A percentile compares a stretch with the other conserved stretches of the same genome.
Evolutionary conservation across 441 rosid genomes (phyloP).

Genomic region (California macrophylla): DNA sequence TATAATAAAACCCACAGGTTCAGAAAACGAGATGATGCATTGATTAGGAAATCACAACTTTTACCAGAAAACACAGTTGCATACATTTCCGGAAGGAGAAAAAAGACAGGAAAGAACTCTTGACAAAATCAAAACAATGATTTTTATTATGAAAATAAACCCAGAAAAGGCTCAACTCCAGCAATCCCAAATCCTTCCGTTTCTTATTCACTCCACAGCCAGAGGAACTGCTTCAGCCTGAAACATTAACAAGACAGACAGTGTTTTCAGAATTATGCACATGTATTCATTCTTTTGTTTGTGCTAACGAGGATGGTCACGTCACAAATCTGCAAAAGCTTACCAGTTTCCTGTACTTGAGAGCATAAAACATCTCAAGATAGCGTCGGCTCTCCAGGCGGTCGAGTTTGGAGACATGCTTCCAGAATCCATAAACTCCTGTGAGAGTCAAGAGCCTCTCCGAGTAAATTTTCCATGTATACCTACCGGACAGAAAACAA

Average conservation of each 20-base stretch:
- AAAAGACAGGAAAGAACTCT: not conserved
- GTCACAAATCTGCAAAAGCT: not conserved
- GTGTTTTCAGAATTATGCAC: too few species aligned
- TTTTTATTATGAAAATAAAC: slow-evolving; percentile 24
- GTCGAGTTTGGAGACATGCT: slow-evolving; percentile 88
- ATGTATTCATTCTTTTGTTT: too few species aligned
- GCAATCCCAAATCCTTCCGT: not conserved
- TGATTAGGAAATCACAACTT: slow-evolving; percentile 18
- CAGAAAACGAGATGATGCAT: too few species aligned
- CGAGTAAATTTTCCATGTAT: slow-evolving; percentile 87
- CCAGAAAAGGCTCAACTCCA: not conserved
- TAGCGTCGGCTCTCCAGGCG: slow-evolving; percentile 81
- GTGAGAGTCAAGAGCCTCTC: slow-evolving; percentile 80
- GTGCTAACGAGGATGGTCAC: too few species aligned
- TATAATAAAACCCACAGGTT: too few species aligned
- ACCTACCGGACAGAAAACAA: slow-evolving; percentile 29
- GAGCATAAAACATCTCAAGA: slow-evolving; percentile 89
- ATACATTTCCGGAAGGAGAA: slow-evolving; percentile 19
- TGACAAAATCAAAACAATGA: slow-evolving; percentile 24
- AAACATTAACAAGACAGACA: slow-evolving; percentile 2
- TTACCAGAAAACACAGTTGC: slow-evolving; percentile 23
- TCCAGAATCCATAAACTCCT: slow-evolving; percentile 93
- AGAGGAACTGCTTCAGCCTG: slow-evolving; percentile 90
- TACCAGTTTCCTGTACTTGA: slow-evolving; percentile 81
- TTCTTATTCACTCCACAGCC: slow-evolving; percentile 31